A percentile compares a stretch with the other conserved stretches of the same genome.
Conservation (phyloP, 805 yeast genomes). For the Candida peoriensis region DNA sequence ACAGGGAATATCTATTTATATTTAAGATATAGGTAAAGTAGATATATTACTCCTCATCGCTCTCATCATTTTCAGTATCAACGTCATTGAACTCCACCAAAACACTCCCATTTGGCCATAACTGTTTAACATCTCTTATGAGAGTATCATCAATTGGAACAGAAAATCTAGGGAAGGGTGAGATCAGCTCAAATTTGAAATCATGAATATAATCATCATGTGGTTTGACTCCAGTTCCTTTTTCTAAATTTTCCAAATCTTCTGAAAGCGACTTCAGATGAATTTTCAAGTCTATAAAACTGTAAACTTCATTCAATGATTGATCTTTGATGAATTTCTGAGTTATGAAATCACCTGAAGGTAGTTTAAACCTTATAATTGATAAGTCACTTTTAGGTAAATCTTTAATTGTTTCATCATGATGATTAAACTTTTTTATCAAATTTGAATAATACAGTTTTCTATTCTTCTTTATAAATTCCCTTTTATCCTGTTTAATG, state of each 20-base stretch:
- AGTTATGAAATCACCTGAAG: constrained; percentile 46
- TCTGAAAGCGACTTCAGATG: constrained; percentile 14
- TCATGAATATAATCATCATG: constrained; percentile 31
- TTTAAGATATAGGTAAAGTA: too few species aligned
- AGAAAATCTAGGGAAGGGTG: constrained; percentile 59
- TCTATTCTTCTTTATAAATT: constrained; percentile 9
- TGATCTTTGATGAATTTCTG: constrained; percentile 36
- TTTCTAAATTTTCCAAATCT: constrained; percentile 8
- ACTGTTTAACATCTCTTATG: constrained; percentile 37
- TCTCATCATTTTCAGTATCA: constrained; percentile 26
- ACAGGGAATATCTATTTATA: not conserved
- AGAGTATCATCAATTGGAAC: constrained; percentile 30
- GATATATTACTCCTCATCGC: not conserved
- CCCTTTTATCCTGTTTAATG: constrained; percentile 2
- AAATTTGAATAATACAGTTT: constrained; percentile 10
- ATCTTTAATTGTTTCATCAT: constrained; percentile 4
- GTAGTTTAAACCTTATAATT: constrained; percentile 48
- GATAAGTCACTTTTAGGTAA: constrained; percentile 29
- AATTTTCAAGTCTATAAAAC: constrained; percentile 41
- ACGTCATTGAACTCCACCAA: constrained; percentile 40
- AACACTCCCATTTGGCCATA: constrained; percentile 73
- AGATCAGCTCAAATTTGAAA: constrained; percentile 51
- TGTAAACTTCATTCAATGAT: constrained; percentile 43
- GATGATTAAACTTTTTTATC: constrained; percentile 3
- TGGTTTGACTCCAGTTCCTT: constrained; percentile 7